phyloP scores from a whole-genome alignment of 2,329 filamentous ascomycete species.

The Aspergillus sp. region DNA sequence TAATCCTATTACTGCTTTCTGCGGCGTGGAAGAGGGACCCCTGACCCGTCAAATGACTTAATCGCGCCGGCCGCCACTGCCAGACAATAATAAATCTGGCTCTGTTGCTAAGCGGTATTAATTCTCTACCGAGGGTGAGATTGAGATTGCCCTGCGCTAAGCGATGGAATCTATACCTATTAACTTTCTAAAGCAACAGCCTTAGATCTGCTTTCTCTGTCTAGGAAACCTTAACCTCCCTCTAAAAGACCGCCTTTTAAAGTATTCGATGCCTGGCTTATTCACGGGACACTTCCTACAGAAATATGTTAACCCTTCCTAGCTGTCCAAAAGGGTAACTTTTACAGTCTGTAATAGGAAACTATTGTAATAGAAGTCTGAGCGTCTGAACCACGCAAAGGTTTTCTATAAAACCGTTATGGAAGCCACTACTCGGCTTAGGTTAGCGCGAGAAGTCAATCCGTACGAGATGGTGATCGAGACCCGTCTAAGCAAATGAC shows the following conservation, averaged over 20 bases:
- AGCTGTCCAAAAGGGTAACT: constrained; percentile 11
- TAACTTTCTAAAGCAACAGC: constrained; percentile 9
- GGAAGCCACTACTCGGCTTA: constrained; percentile 4
- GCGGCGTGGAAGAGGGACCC: too few species aligned
- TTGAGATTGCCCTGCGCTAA: constrained; percentile 13
- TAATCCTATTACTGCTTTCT: too few species aligned
- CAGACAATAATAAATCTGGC: too few species aligned
- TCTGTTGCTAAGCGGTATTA: constrained; percentile 14
- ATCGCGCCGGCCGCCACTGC: too few species aligned
- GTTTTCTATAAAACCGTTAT: constrained; percentile 13
- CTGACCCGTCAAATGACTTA: too few species aligned
- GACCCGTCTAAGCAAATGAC: too few species aligned
- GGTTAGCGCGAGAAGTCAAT: not conserved
- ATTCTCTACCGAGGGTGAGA: constrained; percentile 20
- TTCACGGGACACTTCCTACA: constrained; percentile 15
- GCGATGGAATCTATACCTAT: constrained; percentile 14
- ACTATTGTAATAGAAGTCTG: constrained; percentile 10
- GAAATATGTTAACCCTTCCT: constrained; percentile 16
- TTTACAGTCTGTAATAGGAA: constrained; percentile 15
- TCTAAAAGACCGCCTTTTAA: constrained; percentile 17
- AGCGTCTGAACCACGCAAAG: constrained; percentile 16
- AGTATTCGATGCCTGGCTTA: constrained; percentile 8
- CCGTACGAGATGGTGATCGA: too few species aligned
- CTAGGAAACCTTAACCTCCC: constrained; percentile 24
- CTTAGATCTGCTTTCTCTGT: constrained; percentile 16